These are phyloP conservation scores for Bipolaris victoriae DNA, from an alignment of 2,329 filamentous ascomycete species.

Conservation along the genomic window DNA sequence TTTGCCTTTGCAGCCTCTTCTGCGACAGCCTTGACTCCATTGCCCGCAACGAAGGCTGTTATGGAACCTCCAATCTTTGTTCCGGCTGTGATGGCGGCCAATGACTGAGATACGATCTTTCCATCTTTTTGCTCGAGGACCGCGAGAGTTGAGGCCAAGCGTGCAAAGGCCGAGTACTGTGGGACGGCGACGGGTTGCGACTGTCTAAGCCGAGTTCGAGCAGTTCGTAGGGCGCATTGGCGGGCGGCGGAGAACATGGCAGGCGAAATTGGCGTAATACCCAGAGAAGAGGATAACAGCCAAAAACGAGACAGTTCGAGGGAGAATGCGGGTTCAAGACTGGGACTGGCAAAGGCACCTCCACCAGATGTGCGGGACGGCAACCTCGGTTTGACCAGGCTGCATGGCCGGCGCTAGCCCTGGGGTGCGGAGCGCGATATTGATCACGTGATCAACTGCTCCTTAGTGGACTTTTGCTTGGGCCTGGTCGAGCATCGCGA, in stretches of 20 bases:
- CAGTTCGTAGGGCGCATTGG: conserved; percentile 45
- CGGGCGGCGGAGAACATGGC: conserved; percentile 48
- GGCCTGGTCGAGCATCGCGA: conserved; percentile 38
- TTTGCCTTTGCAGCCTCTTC: conserved; percentile 86
- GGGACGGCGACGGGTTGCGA: conserved; percentile 43
- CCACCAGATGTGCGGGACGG: conserved; percentile 16
- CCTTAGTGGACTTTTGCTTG: conserved; percentile 24
- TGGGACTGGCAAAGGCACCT: conserved; percentile 7
- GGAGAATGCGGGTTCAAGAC: conserved; percentile 3
- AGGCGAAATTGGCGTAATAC: conserved; percentile 7
- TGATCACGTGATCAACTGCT: conserved; percentile 28
- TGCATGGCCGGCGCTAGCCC: conserved; percentile 27
- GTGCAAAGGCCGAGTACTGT: conserved; percentile 64
- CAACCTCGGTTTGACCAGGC: conserved; percentile 41
- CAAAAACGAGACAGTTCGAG: neutral
- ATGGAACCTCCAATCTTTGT: conserved; percentile 84
- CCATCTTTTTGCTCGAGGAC: conserved; percentile 92
- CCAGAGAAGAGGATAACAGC: neutral
- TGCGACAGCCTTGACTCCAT: conserved; percentile 74
- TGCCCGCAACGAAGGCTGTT: conserved; percentile 86
- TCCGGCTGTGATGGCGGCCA: conserved; percentile 85
- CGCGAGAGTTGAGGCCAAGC: conserved; percentile 85
- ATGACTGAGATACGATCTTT: conserved; percentile 79
- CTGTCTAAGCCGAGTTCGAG: conserved; percentile 54
- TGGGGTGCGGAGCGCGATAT: conserved; percentile 7